Percentiles rank a stretch among this genome's conserved stretches.
phyloP scores from a whole-genome alignment of 1,139 yeast species.

The Kurtzmaniella quercitrusa region DNA sequence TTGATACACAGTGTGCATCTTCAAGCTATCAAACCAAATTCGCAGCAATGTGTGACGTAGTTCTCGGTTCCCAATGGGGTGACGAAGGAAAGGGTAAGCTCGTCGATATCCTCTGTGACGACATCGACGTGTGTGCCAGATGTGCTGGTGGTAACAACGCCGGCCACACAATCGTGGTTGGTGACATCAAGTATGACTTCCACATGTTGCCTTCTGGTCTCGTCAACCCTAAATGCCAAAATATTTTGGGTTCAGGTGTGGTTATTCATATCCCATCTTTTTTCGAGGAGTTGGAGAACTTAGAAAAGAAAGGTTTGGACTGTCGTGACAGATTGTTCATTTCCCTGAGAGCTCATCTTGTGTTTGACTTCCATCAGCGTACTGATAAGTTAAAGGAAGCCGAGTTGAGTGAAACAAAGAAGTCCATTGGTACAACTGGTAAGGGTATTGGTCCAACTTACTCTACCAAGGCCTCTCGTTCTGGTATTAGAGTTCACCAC shows the following conservation, averaged over 20 bases:
- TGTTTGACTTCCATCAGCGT: conserved; percentile 95
- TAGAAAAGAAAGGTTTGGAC: conserved; percentile 76
- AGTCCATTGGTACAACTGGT: conserved; percentile 97
- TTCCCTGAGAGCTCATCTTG: conserved; percentile 93
- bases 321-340: conserved; percentile 80
- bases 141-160: conserved; percentile 99
- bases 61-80: conserved; percentile 98
- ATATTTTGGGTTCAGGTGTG: conserved; percentile 93
- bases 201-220: conserved; percentile 98
- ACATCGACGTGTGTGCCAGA: conserved; percentile 94
- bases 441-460: conserved; percentile 99
- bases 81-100: conserved; percentile 99
- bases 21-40: conserved; percentile 1
- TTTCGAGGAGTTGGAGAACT: conserved; percentile 76
- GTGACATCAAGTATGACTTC: conserved; percentile 85
- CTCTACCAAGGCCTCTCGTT: conserved; percentile 93
- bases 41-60: conserved; percentile 74
- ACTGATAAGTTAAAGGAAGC: conserved; percentile 94
- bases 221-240: conserved; percentile 86
- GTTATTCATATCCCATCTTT: conserved; percentile 94
- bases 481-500: conserved; percentile 96
- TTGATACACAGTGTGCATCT: conserved; percentile 1
- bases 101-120: conserved; percentile 89
- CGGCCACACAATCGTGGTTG: conserved; percentile 96
- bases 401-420: conserved; percentile 79